These are phyloP conservation scores for Gracilaria domingensis DNA, from an alignment of 23 red algal genomes.

Conservation along the genomic window DNA sequence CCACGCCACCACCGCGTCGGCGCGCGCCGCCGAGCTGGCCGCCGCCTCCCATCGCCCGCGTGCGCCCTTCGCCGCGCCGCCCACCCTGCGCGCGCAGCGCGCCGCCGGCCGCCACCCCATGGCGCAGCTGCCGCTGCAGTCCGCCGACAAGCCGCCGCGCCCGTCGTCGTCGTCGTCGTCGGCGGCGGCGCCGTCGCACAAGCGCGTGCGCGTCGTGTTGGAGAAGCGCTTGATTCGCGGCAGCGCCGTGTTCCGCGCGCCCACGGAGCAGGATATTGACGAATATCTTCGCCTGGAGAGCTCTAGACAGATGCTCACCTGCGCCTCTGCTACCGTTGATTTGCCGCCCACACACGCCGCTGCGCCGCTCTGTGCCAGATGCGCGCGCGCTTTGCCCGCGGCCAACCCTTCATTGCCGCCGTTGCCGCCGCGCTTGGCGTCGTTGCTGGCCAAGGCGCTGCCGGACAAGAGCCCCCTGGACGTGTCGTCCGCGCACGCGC, in stretches of 20 bases:
- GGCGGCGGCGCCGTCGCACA: background rate
- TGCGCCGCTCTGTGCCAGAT: background rate
- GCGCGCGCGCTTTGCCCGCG: background rate
- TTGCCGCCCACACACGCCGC: constrained; percentile 2
- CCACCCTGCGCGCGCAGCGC: background rate
- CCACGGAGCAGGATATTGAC: constrained; percentile 64
- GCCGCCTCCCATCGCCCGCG: constrained; percentile 19
- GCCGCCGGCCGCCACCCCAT: background rate
- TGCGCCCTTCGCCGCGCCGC: background rate
- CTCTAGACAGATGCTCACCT: constrained; percentile 18
- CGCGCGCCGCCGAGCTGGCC: constrained; percentile 32
- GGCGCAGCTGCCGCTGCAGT: background rate
- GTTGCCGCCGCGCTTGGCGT: background rate
- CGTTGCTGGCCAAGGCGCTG: background rate
- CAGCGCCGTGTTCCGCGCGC: constrained; percentile 42
- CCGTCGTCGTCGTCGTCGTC: background rate
- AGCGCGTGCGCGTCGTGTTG: constrained; percentile 35
- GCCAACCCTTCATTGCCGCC: background rate
- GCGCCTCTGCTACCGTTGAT: constrained; percentile 4
- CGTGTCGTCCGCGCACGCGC: background rate
- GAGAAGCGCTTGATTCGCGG: constrained; percentile 50
- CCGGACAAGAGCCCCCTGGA: background rate
- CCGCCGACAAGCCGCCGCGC: background rate
- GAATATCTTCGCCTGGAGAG: constrained; percentile 40
- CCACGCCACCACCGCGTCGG: constrained; percentile 65